Evolutionary conservation across 768 basidiomycete species (phyloP).

Genomic region (Boletus subcaerulescens): DNA sequence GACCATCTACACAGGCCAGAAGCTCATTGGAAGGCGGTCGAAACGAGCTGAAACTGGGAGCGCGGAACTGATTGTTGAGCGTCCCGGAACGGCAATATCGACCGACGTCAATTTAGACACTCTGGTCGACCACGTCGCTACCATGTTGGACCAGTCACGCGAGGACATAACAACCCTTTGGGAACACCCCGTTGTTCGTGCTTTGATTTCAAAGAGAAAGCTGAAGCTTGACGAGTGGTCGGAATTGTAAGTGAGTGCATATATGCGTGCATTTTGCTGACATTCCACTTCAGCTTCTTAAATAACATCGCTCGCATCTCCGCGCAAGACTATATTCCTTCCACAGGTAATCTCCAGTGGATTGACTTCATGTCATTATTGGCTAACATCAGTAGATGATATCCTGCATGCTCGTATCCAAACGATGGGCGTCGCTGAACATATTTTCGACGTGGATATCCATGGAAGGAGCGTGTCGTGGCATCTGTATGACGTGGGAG

Average conservation of each 20-base stretch:
- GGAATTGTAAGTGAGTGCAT: conserved; percentile 65
- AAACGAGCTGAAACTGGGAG: conserved; percentile 25
- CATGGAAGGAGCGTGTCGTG: conserved; percentile 75
- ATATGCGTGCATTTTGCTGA: conserved; percentile 19
- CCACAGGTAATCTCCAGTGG: conserved; percentile 51
- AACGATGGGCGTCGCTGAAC: conserved; percentile 86
- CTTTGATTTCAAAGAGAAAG: conserved; percentile 62
- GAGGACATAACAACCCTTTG: conserved; percentile 72
- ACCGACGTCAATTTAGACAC: conserved; percentile 44
- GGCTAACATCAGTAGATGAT: conserved; percentile 53
- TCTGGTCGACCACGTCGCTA: conserved; percentile 58
- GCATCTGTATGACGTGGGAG: conserved; percentile 73
- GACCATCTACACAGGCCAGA: conserved; percentile 51
- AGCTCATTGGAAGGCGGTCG: conserved; percentile 28
- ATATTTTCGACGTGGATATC: conserved; percentile 77
- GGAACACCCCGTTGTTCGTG: conserved; percentile 68
- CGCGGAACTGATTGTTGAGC: conserved; percentile 29
- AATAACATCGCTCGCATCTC: conserved; percentile 71
- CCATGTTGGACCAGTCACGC: conserved; percentile 54
- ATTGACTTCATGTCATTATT: conserved; percentile 27
- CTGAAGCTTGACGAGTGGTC: conserved; percentile 84
- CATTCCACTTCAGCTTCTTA: conserved; percentile 54
- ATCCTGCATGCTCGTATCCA: conserved; percentile 88
- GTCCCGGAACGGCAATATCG: conserved; percentile 27
- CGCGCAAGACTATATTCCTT: conserved; percentile 65